Evolutionary conservation across 2,329 filamentous ascomycete species (phyloP).

Genomic region (Monosporascus sp.): DNA sequence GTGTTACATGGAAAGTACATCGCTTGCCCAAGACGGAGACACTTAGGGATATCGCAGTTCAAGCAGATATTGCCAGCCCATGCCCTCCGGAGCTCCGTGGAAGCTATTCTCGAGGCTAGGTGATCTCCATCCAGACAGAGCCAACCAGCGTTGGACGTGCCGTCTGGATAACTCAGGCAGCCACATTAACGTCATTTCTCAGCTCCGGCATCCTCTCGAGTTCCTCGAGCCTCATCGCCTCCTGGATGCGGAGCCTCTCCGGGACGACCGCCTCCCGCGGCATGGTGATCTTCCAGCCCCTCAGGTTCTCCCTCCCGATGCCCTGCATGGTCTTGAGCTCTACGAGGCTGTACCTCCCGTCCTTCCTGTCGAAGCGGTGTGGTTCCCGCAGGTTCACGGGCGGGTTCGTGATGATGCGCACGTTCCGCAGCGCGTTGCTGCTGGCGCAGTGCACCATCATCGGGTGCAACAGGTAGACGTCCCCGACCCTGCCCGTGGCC

Average conservation of each 20-base stretch:
- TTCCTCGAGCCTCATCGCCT: constrained; percentile 46
- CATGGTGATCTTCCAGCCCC: constrained; percentile 46
- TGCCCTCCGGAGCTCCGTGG: too few relatives aligned
- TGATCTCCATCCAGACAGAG: too few relatives aligned
- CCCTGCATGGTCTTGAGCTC: constrained; percentile 48
- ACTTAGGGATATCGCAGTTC: too few relatives aligned
- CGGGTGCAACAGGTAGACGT: constrained; percentile 55
- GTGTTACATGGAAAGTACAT: too few relatives aligned
- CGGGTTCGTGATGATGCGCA: constrained; percentile 52
- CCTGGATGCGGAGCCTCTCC: constrained; percentile 40
- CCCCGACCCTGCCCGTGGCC: constrained; percentile 46
- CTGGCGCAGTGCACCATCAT: constrained; percentile 54
- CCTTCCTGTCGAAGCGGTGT: constrained; percentile 45
- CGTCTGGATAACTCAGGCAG: constrained; percentile 10
- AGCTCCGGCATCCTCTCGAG: constrained; percentile 36
- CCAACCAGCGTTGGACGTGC: too few relatives aligned
- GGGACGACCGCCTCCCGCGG: constrained; percentile 46
- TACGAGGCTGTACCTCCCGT: constrained; percentile 46
- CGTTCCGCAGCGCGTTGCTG: constrained; percentile 38
- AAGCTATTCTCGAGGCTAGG: neutral
- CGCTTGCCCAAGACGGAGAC: too few relatives aligned
- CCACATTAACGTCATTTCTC: constrained; percentile 8
- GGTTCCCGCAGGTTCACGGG: constrained; percentile 46
- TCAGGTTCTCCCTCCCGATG: constrained; percentile 39
- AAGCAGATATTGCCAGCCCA: too few relatives aligned